A percentile compares a stretch with the other conserved stretches of the same genome.
phyloP scores from a whole-genome alignment of 2,329 filamentous ascomycete genomes.

The Apiospora kogelbergensis region DNA sequence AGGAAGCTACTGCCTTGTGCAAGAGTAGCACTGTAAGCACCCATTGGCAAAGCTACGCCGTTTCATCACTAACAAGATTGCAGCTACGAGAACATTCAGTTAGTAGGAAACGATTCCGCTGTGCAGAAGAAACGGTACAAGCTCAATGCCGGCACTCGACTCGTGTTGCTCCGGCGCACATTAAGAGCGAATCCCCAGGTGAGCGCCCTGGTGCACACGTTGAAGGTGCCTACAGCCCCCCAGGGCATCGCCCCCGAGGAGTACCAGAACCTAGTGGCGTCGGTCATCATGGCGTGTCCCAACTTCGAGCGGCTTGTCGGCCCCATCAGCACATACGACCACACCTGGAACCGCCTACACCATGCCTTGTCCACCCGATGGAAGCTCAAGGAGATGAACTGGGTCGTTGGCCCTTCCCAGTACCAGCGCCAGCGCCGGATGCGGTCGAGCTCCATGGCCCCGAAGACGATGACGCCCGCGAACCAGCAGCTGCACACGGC shows the following conservation, averaged over 20 bases:
- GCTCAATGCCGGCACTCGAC: constrained; percentile 49
- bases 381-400: constrained; percentile 58
- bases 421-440: constrained; percentile 36
- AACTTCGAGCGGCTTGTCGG: constrained; percentile 61
- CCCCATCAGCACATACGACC: constrained; percentile 53
- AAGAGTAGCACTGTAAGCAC: constrained; percentile 48
- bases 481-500: constrained; percentile 27
- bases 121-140: constrained; percentile 59
- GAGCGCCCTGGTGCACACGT: constrained; percentile 53
- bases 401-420: constrained; percentile 49
- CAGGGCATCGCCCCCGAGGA: constrained; percentile 41
- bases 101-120: constrained; percentile 57
- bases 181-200: constrained; percentile 53
- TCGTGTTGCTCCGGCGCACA: constrained; percentile 58
- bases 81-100: constrained; percentile 58
- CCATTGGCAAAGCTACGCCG: neutral
- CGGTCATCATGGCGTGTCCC: constrained; percentile 64
- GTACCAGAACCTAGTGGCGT: constrained; percentile 59
- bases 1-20: constrained; percentile 54
- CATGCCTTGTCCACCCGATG: constrained; percentile 59
- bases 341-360: constrained; percentile 56
- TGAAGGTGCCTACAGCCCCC: constrained; percentile 55
- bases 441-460: constrained; percentile 22
- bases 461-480: constrained; percentile 22
- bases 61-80: constrained; percentile 3